Conservation (phyloP, 768 basidiomycete genomes). For the Rhodotorula kratochvilovae region DNA sequence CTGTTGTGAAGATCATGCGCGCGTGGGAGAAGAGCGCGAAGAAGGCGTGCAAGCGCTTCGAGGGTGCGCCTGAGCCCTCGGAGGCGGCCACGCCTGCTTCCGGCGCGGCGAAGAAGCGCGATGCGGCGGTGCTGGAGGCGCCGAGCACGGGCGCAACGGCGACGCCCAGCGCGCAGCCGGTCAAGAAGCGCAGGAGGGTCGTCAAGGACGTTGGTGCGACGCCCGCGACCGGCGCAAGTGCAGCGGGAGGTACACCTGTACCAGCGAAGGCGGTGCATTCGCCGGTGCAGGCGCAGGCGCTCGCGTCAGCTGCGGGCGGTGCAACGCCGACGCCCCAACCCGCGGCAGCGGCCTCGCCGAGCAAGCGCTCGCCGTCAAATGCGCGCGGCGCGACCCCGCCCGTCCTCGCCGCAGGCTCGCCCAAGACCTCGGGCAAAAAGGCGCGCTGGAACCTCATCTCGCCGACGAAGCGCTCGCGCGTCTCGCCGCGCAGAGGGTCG, state of each 20-base stretch:
- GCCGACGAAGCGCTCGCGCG: constrained; percentile 7
- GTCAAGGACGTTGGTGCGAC: background rate
- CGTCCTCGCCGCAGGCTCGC: no score
- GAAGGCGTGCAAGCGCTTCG: no score
- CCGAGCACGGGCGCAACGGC: no score
- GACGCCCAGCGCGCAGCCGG: background rate
- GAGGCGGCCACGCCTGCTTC: background rate
- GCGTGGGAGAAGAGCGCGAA: background rate
- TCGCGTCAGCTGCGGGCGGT: background rate
- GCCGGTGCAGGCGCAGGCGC: no score
- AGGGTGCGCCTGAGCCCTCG: background rate
- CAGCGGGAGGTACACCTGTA: background rate
- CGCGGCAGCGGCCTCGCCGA: no score
- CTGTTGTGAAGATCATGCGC: background rate
- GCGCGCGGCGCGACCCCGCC: background rate
- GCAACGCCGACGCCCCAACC: background rate
- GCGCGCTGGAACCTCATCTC: constrained; percentile 28
- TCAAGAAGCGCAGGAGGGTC: constrained; percentile 19
- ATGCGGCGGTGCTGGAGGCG: background rate
- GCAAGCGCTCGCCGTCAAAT: background rate
- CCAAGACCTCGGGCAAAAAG: background rate
- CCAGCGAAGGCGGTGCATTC: no score
- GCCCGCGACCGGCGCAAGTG: background rate
- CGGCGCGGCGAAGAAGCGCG: background rate
- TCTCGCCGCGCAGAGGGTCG: background rate